These are phyloP conservation scores for Boletus vinaceobasis DNA, from an alignment of 768 basidiomycete species.

Conservation along the genomic window DNA sequence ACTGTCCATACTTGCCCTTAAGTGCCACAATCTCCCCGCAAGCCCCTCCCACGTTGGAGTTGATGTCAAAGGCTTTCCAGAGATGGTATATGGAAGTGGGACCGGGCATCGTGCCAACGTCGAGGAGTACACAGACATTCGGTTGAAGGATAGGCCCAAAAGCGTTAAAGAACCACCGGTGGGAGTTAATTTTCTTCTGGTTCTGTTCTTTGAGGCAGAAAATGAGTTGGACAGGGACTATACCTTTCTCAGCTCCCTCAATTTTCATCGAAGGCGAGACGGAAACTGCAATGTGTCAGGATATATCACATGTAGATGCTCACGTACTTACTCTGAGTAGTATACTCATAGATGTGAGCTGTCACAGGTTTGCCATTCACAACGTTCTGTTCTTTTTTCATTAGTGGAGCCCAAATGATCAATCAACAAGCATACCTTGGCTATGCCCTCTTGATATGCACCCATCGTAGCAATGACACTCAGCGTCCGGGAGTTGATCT, in stretches of 20 bases:
- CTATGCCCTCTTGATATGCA: conserved; percentile 90
- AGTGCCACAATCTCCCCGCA: conserved; percentile 95
- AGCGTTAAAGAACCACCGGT: conserved; percentile 93
- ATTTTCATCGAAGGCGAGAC: conserved; percentile 79
- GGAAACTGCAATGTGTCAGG: conserved; percentile 51
- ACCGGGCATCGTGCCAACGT: conserved; percentile 84
- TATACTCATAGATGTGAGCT: conserved; percentile 93
- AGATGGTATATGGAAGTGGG: conserved; percentile 87
- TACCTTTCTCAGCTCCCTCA: conserved; percentile 72
- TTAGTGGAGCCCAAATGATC: background rate
- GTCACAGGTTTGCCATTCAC: conserved; percentile 81
- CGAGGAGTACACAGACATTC: conserved; percentile 89
- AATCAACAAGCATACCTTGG: conserved; percentile 52
- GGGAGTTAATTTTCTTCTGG: conserved; percentile 95
- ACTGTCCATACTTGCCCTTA: conserved; percentile 78
- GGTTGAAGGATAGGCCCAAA: conserved; percentile 80
- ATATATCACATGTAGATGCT: background rate
- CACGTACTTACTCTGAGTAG: conserved; percentile 66
- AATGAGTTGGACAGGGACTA: conserved; percentile 88
- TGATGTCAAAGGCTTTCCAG: conserved; percentile 94
- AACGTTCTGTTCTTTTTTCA: conserved; percentile 44
- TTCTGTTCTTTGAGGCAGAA: conserved; percentile 93
- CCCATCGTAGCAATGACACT: conserved; percentile 92
- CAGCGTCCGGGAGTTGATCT: conserved; percentile 81
- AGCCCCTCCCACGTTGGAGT: conserved; percentile 86